Base-by-base conservation (phyloP, 2,329 filamentous ascomycete species). In the Sporothrix globosa region DNA sequence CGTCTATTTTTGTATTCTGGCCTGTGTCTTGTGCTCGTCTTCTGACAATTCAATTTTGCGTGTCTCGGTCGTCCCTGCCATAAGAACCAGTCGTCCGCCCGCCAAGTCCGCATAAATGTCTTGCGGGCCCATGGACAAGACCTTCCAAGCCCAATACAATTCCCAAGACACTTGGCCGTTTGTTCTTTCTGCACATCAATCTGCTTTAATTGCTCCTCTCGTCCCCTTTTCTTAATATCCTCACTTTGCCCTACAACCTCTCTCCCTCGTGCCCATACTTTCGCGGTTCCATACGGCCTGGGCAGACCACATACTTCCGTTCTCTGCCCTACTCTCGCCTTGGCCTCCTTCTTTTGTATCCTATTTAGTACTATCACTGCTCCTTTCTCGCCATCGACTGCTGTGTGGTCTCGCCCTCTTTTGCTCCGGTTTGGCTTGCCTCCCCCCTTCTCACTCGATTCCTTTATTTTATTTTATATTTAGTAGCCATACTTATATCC, bases 151-250 rank as follows among this genome's bases (percentile, higher is more conserved):
- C 34, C 34, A 34, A 9, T 7, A 34, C 34, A 68, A 41, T 41
- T 41, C 61, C 70, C 63, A 72, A 72, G 70, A 70, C 39, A 63
- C 68, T 70, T 69, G 61, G 68, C 70, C 48, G 68, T 63, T 63
- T 69, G 46, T 68, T 65, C 65, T 53, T 41, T 58, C 39, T 50
- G 69, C 63, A 58, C 30, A 61, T 68, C 65, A 19, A 11, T 44
- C 56, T 52, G 56, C 48, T 17, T 69, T 52, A 46, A n/a, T 56
- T 69, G 21, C 41, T 56, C 58, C 41, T 56, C 30, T n/a, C 41
- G 69, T 48, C 6, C 34, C 14, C 21, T 48, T 61, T 46, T 34
- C 44, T 17, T 50, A 24, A n/a, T 61, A 53, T 65, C 65, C 52
- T 52, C 68, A 60, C 34, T 52, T 24, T 66, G 13, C 19, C 61